Evolutionary conservation across 2,329 filamentous ascomycete species (phyloP), one percentile per base, ranked within the genome.

Genomic region (Exophiala calicioides): DNA sequence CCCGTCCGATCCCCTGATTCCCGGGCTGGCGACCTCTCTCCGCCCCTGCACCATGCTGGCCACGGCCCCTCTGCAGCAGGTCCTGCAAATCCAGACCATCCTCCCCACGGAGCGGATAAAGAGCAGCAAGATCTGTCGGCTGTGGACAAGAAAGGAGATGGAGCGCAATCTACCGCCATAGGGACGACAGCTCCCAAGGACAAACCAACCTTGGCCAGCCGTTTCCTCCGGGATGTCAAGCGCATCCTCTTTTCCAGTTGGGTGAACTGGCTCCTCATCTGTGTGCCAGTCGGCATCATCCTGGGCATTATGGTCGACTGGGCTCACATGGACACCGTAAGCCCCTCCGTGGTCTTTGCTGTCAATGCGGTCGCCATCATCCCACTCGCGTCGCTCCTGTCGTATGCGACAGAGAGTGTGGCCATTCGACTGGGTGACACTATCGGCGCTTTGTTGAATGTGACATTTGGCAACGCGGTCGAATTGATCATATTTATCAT

Each of bases 401-500:
- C 81, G 58, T 82, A 82, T 67, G 85, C 86, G 26, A 90, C 86
- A 12, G 86, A 90, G 68, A 85, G 81, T 47, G 85, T 89, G 47
- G 85, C 86, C 36, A 77, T 77, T 55, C 80, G 81, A 58, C 76
- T 90, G 68, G 86, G 85, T 41, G 85, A 89, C 62, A 84, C 84
- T 3, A 71, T 88, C 34, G 85, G 85, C 44, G 85, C 85, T 24
- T 67, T 89, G 59, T 77, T 88, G 63, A 89, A 88, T 60, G 82
- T 88, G 50, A 88, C 85, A 6, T 88, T 88, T 70, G 85, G 86
- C 57, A 89, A 90, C 64, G 84, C 85, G 16, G 86, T 89, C 18
- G 86, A 90, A 66, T 68, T 90, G 62, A 89, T 90, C 62, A 88
- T 90, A 55, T 89, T 88, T 65, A 89, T 84, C 65, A 88, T 90